Conservation (phyloP, 2,329 filamentous ascomycete genomes). For the Mycogone perniciosa region DNA sequence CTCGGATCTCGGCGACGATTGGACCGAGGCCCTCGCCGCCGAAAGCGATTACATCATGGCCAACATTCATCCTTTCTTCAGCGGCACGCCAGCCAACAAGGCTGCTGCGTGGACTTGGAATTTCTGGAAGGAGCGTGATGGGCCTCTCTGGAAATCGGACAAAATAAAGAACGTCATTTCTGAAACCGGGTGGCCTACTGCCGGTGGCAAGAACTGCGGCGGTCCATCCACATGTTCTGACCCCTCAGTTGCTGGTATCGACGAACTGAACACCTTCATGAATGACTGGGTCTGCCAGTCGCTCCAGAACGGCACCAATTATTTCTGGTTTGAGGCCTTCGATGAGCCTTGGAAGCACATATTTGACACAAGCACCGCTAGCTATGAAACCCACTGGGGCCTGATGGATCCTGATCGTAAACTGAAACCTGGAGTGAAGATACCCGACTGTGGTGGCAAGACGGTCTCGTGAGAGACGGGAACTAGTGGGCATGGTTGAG, state of each 20-base stretch:
- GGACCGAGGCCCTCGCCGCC: conserved; percentile 62
- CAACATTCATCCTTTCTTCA: conserved; percentile 96
- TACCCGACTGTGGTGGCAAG: conserved; percentile 79
- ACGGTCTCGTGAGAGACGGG: conserved; percentile 38
- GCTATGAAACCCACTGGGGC: too few relatives aligned
- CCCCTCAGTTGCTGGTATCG: conserved; percentile 70
- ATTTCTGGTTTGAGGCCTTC: conserved; percentile 97
- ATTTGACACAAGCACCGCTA: too few relatives aligned
- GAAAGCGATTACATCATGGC: conserved; percentile 87
- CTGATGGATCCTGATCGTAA: conserved; percentile 80
- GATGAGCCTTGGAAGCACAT: conserved; percentile 90
- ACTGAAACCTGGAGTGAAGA: conserved; percentile 74
- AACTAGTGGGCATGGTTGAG: not conserved
- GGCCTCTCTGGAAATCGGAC: conserved; percentile 56
- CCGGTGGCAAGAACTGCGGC: conserved; percentile 75
- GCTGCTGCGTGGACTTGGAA: conserved; percentile 74
- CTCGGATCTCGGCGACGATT: conserved; percentile 83
- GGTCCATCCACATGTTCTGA: conserved; percentile 48
- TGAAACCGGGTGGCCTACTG: conserved; percentile 86
- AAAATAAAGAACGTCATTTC: conserved; percentile 69
- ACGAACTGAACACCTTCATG: conserved; percentile 82
- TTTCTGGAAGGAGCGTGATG: conserved; percentile 73
- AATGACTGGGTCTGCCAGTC: conserved; percentile 76
- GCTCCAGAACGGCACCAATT: conserved; percentile 76
- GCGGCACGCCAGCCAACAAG: conserved; percentile 59